These are phyloP conservation scores for Metschnikowia proteae DNA, from an alignment of 805 yeast genomes.

Conservation along the genomic window DNA sequence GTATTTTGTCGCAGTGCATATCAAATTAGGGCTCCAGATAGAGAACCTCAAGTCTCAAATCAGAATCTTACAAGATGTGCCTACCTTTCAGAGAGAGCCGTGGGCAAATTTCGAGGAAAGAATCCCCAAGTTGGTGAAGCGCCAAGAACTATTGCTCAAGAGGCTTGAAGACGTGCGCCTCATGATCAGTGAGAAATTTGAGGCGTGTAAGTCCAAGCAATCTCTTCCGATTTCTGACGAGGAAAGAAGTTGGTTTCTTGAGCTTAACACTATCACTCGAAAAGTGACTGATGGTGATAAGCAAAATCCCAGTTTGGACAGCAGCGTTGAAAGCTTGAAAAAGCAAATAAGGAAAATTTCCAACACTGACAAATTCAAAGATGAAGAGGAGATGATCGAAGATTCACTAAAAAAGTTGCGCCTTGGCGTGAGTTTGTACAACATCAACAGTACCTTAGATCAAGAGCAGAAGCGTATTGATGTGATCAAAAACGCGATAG, in stretches of 20 bases:
- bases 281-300: slow-evolving; percentile 8
- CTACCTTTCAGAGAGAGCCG: not conserved
- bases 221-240: slow-evolving; percentile 32
- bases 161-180: slow-evolving; percentile 22
- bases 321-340: slow-evolving; percentile 10
- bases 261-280: slow-evolving; percentile 27
- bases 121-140: slow-evolving; percentile 15
- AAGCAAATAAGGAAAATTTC: slow-evolving; percentile 7
- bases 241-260: slow-evolving; percentile 37
- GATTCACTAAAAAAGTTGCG: slow-evolving; percentile 10
- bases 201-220: slow-evolving; percentile 18
- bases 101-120: slow-evolving; percentile 7
- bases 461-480: slow-evolving; percentile 21
- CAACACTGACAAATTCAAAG: not conserved
- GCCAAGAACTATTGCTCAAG: slow-evolving; percentile 22
- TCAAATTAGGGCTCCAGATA: slow-evolving; percentile 18
- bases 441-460: slow-evolving; percentile 17
- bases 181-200: slow-evolving; percentile 23
- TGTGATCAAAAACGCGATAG: slow-evolving; percentile 15
- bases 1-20: slow-evolving; percentile 12
- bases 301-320: slow-evolving; percentile 7
- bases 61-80: not conserved
- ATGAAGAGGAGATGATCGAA: slow-evolving; percentile 4
- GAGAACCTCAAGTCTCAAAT: slow-evolving; percentile 24
- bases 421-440: slow-evolving; percentile 8